phyloP scores from a whole-genome alignment of 129 eudicot species.

The Tagetes patula region DNA sequence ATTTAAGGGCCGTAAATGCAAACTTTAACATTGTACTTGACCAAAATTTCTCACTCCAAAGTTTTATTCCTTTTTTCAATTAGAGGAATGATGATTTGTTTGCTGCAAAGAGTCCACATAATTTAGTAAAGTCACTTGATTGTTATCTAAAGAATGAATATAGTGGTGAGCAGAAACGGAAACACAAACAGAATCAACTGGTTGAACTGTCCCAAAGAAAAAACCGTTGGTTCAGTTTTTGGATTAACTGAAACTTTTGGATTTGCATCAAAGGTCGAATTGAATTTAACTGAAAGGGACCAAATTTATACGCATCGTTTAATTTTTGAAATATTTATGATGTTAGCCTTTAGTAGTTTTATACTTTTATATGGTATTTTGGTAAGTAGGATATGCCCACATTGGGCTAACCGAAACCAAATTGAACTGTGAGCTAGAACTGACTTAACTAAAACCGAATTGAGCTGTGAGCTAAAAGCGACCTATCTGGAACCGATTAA shows the following conservation, averaged over 20 bases:
- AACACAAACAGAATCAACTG: not conserved
- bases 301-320: not conserved
- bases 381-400: not conserved
- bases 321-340: not conserved
- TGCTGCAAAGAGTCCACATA: not conserved
- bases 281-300: not conserved
- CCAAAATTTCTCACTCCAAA: not conserved
- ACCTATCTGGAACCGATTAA: not conserved
- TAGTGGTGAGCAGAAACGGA: not conserved
- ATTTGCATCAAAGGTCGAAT: not conserved
- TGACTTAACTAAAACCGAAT: not conserved
- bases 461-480: not conserved
- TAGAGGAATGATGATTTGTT: not conserved
- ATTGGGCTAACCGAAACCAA: not conserved
- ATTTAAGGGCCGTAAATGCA: slow-evolving; percentile 5
- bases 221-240: not conserved
- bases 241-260: not conserved
- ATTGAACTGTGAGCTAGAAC: not conserved
- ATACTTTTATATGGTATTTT: not conserved
- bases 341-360: not conserved
- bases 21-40: not conserved
- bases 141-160: not conserved
- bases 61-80: not conserved
- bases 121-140: not conserved
- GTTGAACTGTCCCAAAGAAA: not conserved